Evolutionary conservation across 495 filamentous ascomycete species (phyloP).

Genomic region (Cairneyella variabilis): DNA sequence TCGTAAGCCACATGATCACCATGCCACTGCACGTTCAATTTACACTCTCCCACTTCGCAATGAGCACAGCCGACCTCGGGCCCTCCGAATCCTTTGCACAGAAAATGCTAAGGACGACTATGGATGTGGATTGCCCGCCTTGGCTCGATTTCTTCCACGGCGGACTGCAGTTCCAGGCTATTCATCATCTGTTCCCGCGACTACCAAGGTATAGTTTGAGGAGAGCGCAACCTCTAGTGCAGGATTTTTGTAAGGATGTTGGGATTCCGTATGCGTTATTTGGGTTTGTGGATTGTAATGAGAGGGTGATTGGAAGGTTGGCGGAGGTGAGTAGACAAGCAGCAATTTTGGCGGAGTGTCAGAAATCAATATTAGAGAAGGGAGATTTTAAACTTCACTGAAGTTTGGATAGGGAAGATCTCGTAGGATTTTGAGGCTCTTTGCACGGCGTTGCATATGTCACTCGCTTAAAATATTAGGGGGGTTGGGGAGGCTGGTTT

Average conservation of each 20-base stretch:
- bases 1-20: slow-evolving; percentile 82
- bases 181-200: slow-evolving; percentile 91
- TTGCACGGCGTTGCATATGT: too few species aligned
- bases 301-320: slow-evolving; percentile 74
- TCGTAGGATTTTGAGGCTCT: too few species aligned
- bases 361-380: slow-evolving; percentile 26
- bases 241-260: slow-evolving; percentile 85
- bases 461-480: too few species aligned
- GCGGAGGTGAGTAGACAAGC: slow-evolving; percentile 85
- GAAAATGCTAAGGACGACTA: slow-evolving; percentile 93
- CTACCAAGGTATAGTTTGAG: slow-evolving; percentile 91
- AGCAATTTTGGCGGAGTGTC: slow-evolving; percentile 78
- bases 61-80: slow-evolving; percentile 88
- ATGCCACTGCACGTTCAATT: slow-evolving; percentile 90
- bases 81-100: slow-evolving; percentile 88
- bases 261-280: slow-evolving; percentile 89
- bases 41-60: slow-evolving; percentile 92
- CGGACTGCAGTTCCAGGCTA: slow-evolving; percentile 90
- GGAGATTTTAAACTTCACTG: too few species aligned
- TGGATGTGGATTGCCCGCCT: slow-evolving; percentile 92
- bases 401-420: too few species aligned
- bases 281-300: slow-evolving; percentile 90
- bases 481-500: too few species aligned
- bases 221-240: slow-evolving; percentile 70
- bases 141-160: slow-evolving; percentile 97